These are phyloP conservation scores for Suillus fuscotomentosus DNA, from an alignment of 768 basidiomycete species.

Conservation along the genomic window DNA sequence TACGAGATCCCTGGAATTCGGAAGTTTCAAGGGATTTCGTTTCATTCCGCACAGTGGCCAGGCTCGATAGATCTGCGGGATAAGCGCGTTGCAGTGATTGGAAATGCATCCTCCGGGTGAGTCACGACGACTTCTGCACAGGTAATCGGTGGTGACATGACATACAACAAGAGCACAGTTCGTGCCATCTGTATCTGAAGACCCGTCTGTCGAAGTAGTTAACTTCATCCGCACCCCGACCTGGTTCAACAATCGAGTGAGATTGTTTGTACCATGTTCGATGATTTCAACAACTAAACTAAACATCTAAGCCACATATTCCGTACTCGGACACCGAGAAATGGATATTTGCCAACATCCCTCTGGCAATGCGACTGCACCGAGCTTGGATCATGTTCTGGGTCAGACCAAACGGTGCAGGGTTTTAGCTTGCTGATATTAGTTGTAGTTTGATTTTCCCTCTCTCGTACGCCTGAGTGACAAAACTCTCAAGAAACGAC, in stretches of 20 bases:
- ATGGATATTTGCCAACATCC: conserved; percentile 56
- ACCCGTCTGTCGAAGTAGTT: conserved; percentile 49
- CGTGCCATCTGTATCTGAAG: conserved; percentile 50
- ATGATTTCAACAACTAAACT: conserved; percentile 13
- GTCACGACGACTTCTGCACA: conserved; percentile 10
- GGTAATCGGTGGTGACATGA: conserved; percentile 7
- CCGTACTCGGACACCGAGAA: conserved; percentile 36
- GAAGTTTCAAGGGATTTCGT: conserved; percentile 46
- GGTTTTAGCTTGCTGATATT: not conserved
- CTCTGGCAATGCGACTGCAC: conserved; percentile 49
- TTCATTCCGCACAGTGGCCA: conserved; percentile 56
- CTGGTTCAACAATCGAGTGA: conserved; percentile 57
- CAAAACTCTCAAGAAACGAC: conserved; percentile 12
- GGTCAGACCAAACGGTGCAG: conserved; percentile 30
- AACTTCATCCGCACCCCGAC: conserved; percentile 63
- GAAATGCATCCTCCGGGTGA: conserved; percentile 66
- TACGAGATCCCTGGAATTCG: conserved; percentile 33
- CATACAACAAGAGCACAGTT: conserved; percentile 52
- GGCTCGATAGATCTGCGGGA: conserved; percentile 36
- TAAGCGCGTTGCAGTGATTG: conserved; percentile 45
- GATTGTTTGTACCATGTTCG: conserved; percentile 9
- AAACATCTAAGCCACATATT: conserved; percentile 38
- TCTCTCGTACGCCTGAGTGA: conserved; percentile 10
- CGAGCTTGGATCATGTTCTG: conserved; percentile 49
- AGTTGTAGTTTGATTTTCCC: conserved; percentile 20